phyloP scores from a whole-genome alignment of 257 asterid species.

The Solanum clarkiae region DNA sequence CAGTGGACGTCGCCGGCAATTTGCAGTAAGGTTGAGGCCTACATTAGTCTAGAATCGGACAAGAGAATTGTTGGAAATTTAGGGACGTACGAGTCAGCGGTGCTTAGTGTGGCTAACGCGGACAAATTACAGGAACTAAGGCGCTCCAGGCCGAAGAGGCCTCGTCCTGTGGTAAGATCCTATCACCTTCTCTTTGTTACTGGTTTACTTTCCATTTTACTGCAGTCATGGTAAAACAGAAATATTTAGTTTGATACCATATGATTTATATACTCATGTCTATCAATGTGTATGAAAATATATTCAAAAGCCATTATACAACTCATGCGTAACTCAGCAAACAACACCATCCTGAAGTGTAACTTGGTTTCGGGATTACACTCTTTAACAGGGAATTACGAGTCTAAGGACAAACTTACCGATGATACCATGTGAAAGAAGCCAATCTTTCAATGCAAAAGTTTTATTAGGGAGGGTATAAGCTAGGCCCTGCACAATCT shows the following conservation, averaged over 20 bases:
- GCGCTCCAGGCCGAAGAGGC: slow-evolving; percentile 47
- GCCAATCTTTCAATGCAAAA: neutral
- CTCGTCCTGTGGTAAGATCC: slow-evolving; percentile 43
- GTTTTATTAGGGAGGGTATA: no score
- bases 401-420: no score
- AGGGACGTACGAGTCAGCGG: slow-evolving; percentile 75
- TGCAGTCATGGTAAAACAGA: neutral
- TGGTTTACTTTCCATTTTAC: neutral
- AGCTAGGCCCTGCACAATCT: no score
- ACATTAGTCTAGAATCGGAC: slow-evolving; percentile 63
- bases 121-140: slow-evolving; percentile 41
- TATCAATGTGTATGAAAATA: neutral
- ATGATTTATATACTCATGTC: neutral
- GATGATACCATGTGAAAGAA: neutral
- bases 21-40: slow-evolving; percentile 55
- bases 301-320: no score
- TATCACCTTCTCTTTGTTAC: neutral
- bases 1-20: slow-evolving; percentile 49
- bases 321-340: neutral
- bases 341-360: neutral
- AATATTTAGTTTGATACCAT: neutral
- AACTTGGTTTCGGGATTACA: neutral
- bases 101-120: slow-evolving; percentile 71
- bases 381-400: neutral
- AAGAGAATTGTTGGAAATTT: slow-evolving; percentile 52